These are phyloP conservation scores for Aspergillus ruber DNA, from an alignment of 2,329 filamentous ascomycete species.

Conservation along the genomic window DNA sequence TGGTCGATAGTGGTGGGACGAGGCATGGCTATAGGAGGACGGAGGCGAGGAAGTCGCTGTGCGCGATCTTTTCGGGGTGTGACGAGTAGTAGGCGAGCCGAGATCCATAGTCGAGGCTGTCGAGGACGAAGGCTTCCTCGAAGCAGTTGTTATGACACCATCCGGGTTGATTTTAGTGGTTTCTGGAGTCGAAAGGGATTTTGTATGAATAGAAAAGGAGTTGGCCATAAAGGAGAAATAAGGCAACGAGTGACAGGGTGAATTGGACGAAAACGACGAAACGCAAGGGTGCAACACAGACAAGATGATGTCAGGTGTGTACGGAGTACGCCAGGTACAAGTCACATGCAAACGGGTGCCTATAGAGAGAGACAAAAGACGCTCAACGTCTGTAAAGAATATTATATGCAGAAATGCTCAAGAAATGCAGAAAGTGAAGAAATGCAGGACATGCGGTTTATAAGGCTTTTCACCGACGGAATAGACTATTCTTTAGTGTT, in stretches of 20 bases:
- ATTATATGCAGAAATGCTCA: too few species aligned
- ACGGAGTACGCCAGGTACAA: not conserved
- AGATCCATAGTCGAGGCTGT: not conserved
- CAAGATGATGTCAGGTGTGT: not conserved
- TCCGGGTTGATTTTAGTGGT: constrained; percentile 12
- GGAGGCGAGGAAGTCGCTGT: constrained; percentile 26
- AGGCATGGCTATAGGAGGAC: constrained; percentile 11
- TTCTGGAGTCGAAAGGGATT: constrained; percentile 3
- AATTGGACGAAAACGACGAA: too few species aligned
- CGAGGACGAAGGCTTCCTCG: not conserved
- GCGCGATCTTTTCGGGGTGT: constrained; percentile 14
- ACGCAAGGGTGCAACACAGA: too few species aligned
- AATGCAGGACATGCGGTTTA: constrained; percentile 2
- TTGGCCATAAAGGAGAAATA: constrained; percentile 1
- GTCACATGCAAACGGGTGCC: not conserved
- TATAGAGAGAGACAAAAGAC: not conserved
- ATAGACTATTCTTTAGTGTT: not conserved
- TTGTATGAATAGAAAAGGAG: not conserved
- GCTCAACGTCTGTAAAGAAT: not conserved
- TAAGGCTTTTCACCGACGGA: constrained; percentile 7
- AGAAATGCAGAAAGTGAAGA: not conserved
- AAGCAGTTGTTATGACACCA: constrained; percentile 1
- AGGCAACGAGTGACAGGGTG: too few species aligned
- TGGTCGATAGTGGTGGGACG: constrained; percentile 23
- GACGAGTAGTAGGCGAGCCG: constrained; percentile 2